These are phyloP conservation scores for Oxytropis ochrocephala DNA, from an alignment of 306 rosid genomes.

Conservation along the genomic window DNA sequence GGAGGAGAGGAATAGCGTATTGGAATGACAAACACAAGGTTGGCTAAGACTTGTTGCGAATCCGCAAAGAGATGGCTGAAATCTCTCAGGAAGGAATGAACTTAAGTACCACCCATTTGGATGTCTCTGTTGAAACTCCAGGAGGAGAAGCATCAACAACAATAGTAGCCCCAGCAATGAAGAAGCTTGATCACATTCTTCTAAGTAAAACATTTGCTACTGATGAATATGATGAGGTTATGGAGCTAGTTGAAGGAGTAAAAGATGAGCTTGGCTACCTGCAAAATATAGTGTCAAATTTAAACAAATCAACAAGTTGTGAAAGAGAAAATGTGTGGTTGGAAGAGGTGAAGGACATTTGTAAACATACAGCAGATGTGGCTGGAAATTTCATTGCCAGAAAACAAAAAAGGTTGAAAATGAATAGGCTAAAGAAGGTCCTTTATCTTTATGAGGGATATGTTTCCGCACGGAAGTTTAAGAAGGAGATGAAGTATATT, in stretches of 20 bases:
- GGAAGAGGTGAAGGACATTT: neutral
- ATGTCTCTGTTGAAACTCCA: neutral
- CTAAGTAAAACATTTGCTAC: neutral
- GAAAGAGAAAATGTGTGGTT: constrained; percentile 12
- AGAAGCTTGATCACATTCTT: neutral
- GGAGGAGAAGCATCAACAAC: neutral
- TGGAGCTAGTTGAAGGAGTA: neutral
- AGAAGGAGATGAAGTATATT: neutral
- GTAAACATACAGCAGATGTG: neutral
- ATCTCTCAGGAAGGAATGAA: neutral
- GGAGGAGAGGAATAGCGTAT: neutral
- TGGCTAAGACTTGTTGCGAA: neutral
- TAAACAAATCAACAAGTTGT: neutral
- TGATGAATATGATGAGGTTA: neutral
- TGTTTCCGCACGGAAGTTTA: neutral
- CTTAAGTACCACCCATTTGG: neutral
- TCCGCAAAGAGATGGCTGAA: neutral
- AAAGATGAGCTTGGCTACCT: neutral
- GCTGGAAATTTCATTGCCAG: neutral
- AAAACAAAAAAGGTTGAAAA: neutral
- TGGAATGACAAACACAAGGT: neutral
- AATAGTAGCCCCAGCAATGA: neutral
- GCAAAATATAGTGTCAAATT: neutral
- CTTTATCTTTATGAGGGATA: neutral
- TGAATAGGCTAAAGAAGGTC: neutral